These are phyloP conservation scores for Trichoderma aggressivum DNA, from an alignment of 2,329 filamentous ascomycete species.

Conservation along the genomic window DNA sequence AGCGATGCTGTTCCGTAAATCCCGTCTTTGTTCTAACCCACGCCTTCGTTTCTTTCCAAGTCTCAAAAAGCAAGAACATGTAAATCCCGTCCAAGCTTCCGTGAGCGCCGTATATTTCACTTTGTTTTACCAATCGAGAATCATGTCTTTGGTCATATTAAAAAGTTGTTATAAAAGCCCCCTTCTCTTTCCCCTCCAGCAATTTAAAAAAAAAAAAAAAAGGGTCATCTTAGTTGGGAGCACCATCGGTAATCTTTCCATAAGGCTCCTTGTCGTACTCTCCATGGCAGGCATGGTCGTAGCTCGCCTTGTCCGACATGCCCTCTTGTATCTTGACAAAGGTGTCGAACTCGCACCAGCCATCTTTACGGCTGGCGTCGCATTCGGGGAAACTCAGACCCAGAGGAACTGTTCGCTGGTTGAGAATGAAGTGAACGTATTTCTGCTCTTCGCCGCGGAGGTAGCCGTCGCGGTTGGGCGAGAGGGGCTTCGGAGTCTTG, in stretches of 20 bases:
- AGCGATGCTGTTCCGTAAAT: not conserved
- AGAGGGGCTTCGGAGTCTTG: constrained; percentile 60
- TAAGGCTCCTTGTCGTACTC: constrained; percentile 40
- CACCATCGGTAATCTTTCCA: constrained; percentile 39
- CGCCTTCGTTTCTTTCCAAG: not conserved
- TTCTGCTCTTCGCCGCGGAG: constrained; percentile 52
- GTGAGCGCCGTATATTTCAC: not conserved
- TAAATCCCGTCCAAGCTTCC: not conserved
- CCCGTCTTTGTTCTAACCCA: not conserved
- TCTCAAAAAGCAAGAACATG: not conserved
- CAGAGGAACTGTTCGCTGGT: constrained; percentile 69
- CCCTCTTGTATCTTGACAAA: constrained; percentile 62
- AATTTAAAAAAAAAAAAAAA: too few relatives aligned
- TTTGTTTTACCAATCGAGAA: not conserved
- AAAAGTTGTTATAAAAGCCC: not conserved
- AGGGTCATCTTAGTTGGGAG: constrained; percentile 31
- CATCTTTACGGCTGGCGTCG: constrained; percentile 59
- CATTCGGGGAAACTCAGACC: constrained; percentile 64
- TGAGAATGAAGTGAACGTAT: constrained; percentile 72
- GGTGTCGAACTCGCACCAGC: constrained; percentile 71
- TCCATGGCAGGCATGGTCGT: constrained; percentile 64
- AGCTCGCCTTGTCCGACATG: constrained; percentile 57
- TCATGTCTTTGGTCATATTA: not conserved
- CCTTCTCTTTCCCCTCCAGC: not conserved
- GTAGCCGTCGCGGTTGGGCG: constrained; percentile 53